These are phyloP conservation scores for Pseudocercospora macadamiae DNA, from an alignment of 2,329 filamentous ascomycete genomes.

Conservation along the genomic window DNA sequence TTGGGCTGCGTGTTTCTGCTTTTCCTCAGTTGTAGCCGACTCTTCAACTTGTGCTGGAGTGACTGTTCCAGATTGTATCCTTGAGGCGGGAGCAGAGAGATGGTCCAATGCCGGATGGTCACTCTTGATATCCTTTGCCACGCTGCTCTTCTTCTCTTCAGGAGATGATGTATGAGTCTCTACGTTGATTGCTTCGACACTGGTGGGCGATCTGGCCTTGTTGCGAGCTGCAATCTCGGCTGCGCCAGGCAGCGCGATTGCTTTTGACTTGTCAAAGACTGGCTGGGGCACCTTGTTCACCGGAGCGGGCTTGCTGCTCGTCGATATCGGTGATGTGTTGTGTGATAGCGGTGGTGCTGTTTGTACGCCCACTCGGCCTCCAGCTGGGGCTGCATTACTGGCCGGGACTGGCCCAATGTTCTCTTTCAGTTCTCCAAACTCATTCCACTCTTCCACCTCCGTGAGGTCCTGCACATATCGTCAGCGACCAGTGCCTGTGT, in stretches of 20 bases:
- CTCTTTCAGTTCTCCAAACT: conserved; percentile 91
- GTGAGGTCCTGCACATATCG: conserved; percentile 71
- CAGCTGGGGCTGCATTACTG: conserved; percentile 30
- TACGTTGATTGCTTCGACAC: conserved; percentile 15
- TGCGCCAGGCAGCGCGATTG: conserved; percentile 36
- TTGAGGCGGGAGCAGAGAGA: conserved; percentile 31
- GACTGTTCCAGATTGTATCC: conserved; percentile 36
- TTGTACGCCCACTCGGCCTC: conserved; percentile 32
- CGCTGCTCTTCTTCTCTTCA: conserved; percentile 33
- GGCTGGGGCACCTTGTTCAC: conserved; percentile 26
- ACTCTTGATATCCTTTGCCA: conserved; percentile 20
- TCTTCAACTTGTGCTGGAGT: conserved; percentile 35
- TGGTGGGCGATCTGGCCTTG: conserved; percentile 9
- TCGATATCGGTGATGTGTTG: conserved; percentile 8
- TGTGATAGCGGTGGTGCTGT: conserved; percentile 30
- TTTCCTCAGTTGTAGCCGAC: neutral
- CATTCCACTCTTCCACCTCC: conserved; percentile 98
- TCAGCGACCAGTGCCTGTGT: conserved; percentile 3
- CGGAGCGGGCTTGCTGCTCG: conserved; percentile 12
- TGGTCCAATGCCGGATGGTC: conserved; percentile 25
- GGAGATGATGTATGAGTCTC: conserved; percentile 34
- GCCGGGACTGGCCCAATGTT: conserved; percentile 65
- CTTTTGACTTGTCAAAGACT: conserved; percentile 26
- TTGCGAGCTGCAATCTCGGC: conserved; percentile 36
- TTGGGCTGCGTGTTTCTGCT: conserved; percentile 28